Conservation (phyloP, 345 rosid genomes). For the Salix dunnii region DNA sequence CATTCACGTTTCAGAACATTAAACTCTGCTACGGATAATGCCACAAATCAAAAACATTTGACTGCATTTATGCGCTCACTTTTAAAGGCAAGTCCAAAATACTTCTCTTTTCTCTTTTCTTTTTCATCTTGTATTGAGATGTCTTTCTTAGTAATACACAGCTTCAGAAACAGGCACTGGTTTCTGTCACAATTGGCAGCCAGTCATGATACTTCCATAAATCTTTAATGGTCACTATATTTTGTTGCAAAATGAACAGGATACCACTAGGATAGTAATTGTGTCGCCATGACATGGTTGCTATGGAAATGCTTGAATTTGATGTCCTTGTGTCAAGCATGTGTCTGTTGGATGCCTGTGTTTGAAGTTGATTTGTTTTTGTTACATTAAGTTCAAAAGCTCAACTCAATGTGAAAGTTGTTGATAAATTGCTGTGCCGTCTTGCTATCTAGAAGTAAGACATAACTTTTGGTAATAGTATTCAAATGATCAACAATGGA, state of each 20-base stretch:
- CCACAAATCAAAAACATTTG: conserved; percentile 68
- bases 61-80: conserved; percentile 84
- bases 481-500: neutral
- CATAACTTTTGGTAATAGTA: neutral
- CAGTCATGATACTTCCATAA: neutral
- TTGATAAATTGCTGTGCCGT: neutral
- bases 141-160: neutral
- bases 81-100: conserved; percentile 56
- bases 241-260: neutral
- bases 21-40: conserved; percentile 47
- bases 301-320: neutral
- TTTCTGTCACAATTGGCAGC: neutral
- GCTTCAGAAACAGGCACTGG: neutral
- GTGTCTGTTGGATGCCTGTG: neutral
- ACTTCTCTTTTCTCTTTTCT: neutral
- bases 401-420: neutral
- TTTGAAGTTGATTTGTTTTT: neutral
- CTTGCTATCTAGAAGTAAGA: neutral
- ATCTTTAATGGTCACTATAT: neutral
- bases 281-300: neutral
- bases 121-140: neutral
- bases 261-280: neutral
- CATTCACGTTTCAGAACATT: conserved; percentile 73
- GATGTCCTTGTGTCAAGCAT: neutral
- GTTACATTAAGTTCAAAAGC: neutral